A percentile compares a stretch with the other conserved stretches of the same genome.
Evolutionary conservation across 176 grass and related monocot genomes (phyloP).

Genomic region (Hordeum vulgare): MorexV3_pseudomolecules_assembly NC_058519.1:599149589-599150088

Average conservation of each 20-base stretch:
- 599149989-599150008: constrained; percentile 25
- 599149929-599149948: constrained; percentile 34
- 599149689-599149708: constrained; percentile 4
- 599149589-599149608: constrained; percentile 34
- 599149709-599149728: constrained; percentile 13
- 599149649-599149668: not conserved
- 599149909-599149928: constrained; percentile 45
- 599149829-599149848: not conserved
- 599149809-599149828: constrained; percentile 8
- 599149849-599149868: not conserved
- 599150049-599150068: constrained; percentile 24
- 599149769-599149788: constrained; percentile 25
- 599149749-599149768: constrained; percentile 33
- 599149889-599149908: constrained; percentile 30
- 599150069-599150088: constrained; percentile 19
- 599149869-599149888: constrained; percentile 35
- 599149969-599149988: constrained; percentile 22
- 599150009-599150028: constrained; percentile 18
- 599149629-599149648: not conserved
- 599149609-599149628: constrained; percentile 1
- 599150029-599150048: constrained; percentile 14
- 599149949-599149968: constrained; percentile 4
- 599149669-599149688: not conserved
- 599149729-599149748: constrained; percentile 34
- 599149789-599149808: constrained; percentile 38